Percentiles rank a stretch among this genome's conserved stretches.
Conservation (phyloP, 192 early-diverging fungal genomes). For the Coemansia sp. region DNA sequence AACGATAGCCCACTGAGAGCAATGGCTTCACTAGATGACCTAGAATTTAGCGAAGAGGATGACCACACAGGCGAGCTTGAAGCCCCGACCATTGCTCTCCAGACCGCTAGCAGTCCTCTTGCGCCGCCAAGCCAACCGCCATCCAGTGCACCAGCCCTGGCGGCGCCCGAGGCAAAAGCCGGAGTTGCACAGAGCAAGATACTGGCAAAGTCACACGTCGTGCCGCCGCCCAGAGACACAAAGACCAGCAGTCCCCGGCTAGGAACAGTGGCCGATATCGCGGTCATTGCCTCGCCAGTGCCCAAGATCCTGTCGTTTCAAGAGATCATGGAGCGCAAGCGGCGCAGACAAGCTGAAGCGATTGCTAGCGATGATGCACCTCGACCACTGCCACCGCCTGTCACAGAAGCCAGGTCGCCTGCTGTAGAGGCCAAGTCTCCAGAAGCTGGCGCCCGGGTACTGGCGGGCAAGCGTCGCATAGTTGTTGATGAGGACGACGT, state of each 20-base stretch:
- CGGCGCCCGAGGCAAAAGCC: neutral
- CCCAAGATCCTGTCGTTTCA: slow-evolving; percentile 38
- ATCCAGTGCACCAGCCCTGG: neutral
- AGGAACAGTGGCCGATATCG: neutral
- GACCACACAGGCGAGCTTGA: neutral
- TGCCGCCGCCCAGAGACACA: neutral
- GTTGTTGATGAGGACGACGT: slow-evolving; percentile 11
- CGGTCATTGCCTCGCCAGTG: neutral
- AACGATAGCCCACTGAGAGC: slow-evolving; percentile 1
- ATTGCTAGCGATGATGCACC: neutral
- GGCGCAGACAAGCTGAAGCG: slow-evolving; percentile 26
- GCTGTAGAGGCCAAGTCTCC: neutral
- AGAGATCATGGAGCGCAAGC: slow-evolving; percentile 44
- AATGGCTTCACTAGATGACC: neutral
- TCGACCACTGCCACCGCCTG: neutral
- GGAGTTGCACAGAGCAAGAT: neutral
- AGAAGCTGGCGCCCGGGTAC: neutral
- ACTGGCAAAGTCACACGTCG: neutral
- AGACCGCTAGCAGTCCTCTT: neutral
- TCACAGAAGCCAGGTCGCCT: neutral
- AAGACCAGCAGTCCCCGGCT: neutral
- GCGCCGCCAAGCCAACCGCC: neutral
- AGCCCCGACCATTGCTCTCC: neutral
- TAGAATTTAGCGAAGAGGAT: neutral
- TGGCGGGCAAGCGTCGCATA: slow-evolving; percentile 12